Evolutionary conservation across 139 green algal species (phyloP).

Genomic region (Coelastrella sp.): DNA sequence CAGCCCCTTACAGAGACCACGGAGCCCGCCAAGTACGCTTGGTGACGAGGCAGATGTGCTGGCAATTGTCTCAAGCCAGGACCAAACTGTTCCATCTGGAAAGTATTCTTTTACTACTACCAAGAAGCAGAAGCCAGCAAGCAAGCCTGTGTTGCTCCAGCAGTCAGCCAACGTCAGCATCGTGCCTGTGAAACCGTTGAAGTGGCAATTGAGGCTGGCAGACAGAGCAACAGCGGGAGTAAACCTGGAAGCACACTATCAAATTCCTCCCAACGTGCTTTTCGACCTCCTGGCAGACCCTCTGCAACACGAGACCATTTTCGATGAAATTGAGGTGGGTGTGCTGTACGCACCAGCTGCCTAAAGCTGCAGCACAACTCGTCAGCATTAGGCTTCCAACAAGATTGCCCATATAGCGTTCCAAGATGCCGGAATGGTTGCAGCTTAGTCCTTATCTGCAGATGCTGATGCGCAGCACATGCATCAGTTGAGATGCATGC

Average conservation of each 20-base stretch:
- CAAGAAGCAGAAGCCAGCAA: neutral
- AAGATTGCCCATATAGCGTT: too few species aligned
- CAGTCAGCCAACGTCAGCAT: neutral
- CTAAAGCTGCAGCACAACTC: neutral
- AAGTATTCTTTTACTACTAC: neutral
- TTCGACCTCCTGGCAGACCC: constrained; percentile 62
- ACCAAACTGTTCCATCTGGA: neutral
- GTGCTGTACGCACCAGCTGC: neutral
- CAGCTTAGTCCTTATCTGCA: too few species aligned
- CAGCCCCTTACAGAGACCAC: neutral
- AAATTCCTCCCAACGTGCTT: constrained; percentile 35
- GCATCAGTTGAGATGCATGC: too few species aligned
- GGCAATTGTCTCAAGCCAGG: neutral
- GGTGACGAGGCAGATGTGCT: neutral
- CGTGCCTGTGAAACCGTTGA: neutral
- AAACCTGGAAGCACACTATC: constrained; percentile 26
- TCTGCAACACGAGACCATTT: constrained; percentile 51
- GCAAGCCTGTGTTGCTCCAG: neutral
- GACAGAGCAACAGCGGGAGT: constrained; percentile 22
- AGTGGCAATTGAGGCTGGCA: neutral
- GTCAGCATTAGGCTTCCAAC: too few species aligned
- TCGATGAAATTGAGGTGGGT: constrained; percentile 59
- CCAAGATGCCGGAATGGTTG: too few species aligned
- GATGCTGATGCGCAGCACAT: too few species aligned
- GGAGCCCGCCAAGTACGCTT: neutral